Evolutionary conservation across 345 rosid species (phyloP).

Genomic region (Rhizophora mangle): DNA sequence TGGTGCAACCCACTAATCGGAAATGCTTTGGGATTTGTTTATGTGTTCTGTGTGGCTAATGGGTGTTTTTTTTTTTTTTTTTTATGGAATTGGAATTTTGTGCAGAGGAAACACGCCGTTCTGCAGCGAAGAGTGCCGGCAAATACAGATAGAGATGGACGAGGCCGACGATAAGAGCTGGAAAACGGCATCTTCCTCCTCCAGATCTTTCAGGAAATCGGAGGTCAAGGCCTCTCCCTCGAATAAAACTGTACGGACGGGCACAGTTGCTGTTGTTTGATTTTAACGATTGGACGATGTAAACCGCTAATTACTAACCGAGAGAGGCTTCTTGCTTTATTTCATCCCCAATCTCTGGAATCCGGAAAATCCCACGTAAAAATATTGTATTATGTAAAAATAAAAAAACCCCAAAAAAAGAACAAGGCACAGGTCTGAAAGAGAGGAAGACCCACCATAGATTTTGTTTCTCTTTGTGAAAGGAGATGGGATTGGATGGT

Average conservation of each 20-base stretch:
- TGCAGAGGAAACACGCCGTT: constrained; percentile 72
- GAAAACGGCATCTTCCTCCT: constrained; percentile 37
- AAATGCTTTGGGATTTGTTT: neutral
- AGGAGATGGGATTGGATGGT: neutral
- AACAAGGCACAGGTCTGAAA: neutral
- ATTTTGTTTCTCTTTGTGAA: neutral
- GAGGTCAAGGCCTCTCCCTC: constrained; percentile 38
- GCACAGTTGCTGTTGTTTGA: constrained; percentile 48
- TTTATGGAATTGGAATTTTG: neutral
- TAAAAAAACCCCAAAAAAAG: too few species aligned
- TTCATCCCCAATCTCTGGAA: neutral
- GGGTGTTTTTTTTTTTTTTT: neutral
- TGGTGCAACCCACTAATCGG: too few species aligned
- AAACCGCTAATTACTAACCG: neutral
- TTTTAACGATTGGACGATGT: neutral
- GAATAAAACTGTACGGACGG: constrained; percentile 40
- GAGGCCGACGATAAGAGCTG: constrained; percentile 46
- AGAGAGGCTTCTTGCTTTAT: neutral
- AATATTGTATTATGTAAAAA: neutral
- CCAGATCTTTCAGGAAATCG: constrained; percentile 49
- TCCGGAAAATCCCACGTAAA: neutral
- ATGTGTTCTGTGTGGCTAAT: neutral
- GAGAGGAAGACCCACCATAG: neutral
- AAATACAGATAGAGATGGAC: constrained; percentile 74
- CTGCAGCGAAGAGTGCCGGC: constrained; percentile 78